phyloP scores from a whole-genome alignment of 108 stramenopile species.

The Nitzschia putrida region DNA sequence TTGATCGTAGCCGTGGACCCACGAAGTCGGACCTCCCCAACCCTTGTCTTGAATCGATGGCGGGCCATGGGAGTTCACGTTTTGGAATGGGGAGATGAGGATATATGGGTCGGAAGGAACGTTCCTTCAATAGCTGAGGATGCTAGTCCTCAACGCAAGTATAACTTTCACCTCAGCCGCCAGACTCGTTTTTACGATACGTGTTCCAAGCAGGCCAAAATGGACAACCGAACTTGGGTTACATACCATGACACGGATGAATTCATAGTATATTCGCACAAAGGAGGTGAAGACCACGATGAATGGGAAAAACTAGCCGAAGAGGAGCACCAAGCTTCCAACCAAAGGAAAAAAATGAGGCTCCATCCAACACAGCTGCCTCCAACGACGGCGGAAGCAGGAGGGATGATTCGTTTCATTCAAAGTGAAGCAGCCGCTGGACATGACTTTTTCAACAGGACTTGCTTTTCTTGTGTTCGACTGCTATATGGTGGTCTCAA shows the following conservation, averaged over 20 bases:
- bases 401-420: background rate
- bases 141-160: too few species aligned
- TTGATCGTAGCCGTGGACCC: constrained; percentile 64
- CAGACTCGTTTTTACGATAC: constrained; percentile 24
- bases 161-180: constrained; percentile 6
- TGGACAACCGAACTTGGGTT: constrained; percentile 6
- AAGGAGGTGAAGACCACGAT: background rate
- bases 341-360: background rate
- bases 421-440: background rate
- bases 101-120: constrained; percentile 7
- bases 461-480: constrained; percentile 34
- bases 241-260: constrained; percentile 30
- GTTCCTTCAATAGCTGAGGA: background rate
- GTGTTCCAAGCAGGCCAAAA: constrained; percentile 15
- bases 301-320: background rate
- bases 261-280: background rate
- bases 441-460: background rate
- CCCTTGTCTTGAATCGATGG: constrained; percentile 37
- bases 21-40: constrained; percentile 23
- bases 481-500: constrained; percentile 25
- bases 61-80: background rate
- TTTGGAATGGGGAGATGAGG: constrained; percentile 18
- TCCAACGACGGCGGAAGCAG: background rate
- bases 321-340: background rate
- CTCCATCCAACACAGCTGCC: background rate